Conservation (phyloP, 2,329 filamentous ascomycete genomes). For the Aureobasidium lini region DNA sequence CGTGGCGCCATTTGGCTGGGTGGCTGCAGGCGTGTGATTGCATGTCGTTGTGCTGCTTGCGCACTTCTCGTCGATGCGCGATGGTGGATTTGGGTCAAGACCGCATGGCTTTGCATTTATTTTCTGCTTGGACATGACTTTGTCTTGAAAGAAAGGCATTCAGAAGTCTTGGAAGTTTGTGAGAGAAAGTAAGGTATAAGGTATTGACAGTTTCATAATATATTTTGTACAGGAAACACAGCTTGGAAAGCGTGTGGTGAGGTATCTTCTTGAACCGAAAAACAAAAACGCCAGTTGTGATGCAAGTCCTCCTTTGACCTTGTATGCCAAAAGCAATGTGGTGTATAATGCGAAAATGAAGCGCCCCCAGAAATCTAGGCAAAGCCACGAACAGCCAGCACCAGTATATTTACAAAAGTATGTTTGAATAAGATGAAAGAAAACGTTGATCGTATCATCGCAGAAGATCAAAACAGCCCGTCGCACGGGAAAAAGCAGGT, state of each 20-base stretch:
- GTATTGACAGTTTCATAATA: background rate
- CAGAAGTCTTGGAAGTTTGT: background rate
- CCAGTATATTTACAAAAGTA: constrained; percentile 10
- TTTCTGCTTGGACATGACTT: background rate
- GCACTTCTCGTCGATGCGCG: constrained; percentile 4
- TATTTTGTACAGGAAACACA: constrained; percentile 2
- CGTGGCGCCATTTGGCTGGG: constrained; percentile 10
- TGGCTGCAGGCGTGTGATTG: constrained; percentile 8
- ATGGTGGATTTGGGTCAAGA: background rate
- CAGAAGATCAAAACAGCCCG: background rate
- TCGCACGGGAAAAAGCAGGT: background rate
- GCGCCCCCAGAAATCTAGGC: constrained; percentile 1
- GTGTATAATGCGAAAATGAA: constrained; percentile 8
- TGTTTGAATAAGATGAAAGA: background rate
- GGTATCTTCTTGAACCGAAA: background rate
- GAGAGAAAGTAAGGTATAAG: background rate
- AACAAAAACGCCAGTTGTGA: constrained; percentile 6
- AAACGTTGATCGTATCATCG: constrained; percentile 10
- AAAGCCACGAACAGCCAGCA: background rate
- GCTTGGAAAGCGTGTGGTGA: background rate
- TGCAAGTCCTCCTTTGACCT: constrained; percentile 1
- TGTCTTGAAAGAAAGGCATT: background rate
- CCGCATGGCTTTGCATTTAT: background rate
- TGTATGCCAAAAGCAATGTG: constrained; percentile 4
- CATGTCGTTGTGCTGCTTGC: constrained; percentile 1